phyloP scores from a whole-genome alignment of 768 basidiomycete species.

The Tubosaeta brunneosetosa region DNA sequence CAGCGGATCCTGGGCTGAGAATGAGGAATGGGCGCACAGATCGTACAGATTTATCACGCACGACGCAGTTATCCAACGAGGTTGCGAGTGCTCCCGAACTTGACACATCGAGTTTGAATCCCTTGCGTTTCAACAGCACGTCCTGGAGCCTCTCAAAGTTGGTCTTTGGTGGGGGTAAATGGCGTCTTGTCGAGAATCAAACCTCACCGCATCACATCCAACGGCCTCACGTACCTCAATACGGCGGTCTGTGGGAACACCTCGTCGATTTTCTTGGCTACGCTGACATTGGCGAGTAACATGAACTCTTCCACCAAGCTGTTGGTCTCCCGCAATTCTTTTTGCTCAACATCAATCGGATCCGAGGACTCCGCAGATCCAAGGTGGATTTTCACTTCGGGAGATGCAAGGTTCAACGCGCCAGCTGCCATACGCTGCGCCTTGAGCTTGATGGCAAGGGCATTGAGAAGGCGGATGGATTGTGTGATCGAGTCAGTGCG shows the following conservation, averaged over 20 bases:
- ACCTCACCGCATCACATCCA: constrained; percentile 3
- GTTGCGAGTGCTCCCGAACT: constrained; percentile 85
- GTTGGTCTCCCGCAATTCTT: constrained; percentile 88
- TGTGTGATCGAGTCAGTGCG: constrained; percentile 76
- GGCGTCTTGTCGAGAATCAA: constrained; percentile 52
- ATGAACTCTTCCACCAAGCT: constrained; percentile 98
- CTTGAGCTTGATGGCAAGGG: constrained; percentile 79
- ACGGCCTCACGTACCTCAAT: constrained; percentile 49
- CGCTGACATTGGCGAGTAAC: constrained; percentile 95
- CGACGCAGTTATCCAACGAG: constrained; percentile 84
- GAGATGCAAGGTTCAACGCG: constrained; percentile 96
- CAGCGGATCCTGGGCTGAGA: constrained; percentile 55
- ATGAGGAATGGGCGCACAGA: neutral
- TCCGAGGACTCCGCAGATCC: constrained; percentile 92
- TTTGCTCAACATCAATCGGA: constrained; percentile 96
- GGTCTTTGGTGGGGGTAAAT: constrained; percentile 83
- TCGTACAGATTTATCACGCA: constrained; percentile 35
- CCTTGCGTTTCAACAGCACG: constrained; percentile 80
- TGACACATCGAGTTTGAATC: constrained; percentile 81
- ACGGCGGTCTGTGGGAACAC: constrained; percentile 96
- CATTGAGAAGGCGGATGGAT: constrained; percentile 85
- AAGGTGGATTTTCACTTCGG: constrained; percentile 95
- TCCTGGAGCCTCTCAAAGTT: constrained; percentile 97
- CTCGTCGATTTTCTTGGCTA: constrained; percentile 87
- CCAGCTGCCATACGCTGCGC: constrained; percentile 88